A percentile compares a stretch with the other conserved stretches of the same genome.
These are phyloP conservation scores for Geotrichum klebahnii DNA, from an alignment of 1,139 yeast species.

Conservation along the genomic window DNA sequence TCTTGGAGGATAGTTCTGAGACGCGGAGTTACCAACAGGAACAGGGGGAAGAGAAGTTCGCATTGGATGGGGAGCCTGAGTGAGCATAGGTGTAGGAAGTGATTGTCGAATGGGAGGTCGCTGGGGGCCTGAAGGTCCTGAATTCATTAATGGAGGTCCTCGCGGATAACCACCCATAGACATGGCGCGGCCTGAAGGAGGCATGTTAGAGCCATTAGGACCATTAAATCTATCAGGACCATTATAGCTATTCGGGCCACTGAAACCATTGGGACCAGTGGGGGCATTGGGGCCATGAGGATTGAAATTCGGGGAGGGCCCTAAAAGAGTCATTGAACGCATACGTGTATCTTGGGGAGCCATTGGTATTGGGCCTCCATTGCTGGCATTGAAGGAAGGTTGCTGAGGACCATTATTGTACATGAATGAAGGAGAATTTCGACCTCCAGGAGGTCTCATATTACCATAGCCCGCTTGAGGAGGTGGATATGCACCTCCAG, in stretches of 20 bases:
- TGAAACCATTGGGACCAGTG: neutral
- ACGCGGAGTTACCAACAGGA: neutral
- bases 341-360: slow-evolving; percentile 1
- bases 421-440: neutral
- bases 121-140: neutral
- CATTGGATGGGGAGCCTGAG: neutral
- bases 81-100: neutral
- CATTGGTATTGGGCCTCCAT: neutral
- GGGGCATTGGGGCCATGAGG: neutral
- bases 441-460: neutral
- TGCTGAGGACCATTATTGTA: neutral
- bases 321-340: slow-evolving; percentile 1
- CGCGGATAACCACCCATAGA: slow-evolving; percentile 15
- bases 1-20: no score
- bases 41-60: neutral
- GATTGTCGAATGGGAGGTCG: slow-evolving; percentile 7
- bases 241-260: no score
- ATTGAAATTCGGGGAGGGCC: neutral
- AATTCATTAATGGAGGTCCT: slow-evolving; percentile 2
- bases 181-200: slow-evolving; percentile 14
- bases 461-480: slow-evolving; percentile 20
- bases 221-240: neutral
- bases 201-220: neutral
- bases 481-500: slow-evolving; percentile 25
- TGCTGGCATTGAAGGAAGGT: neutral